A percentile compares a stretch with the other conserved stretches of the same genome.
These are phyloP conservation scores for Penicillium sclerotiorum DNA, from an alignment of 2,329 filamentous ascomycete genomes.

Conservation along the genomic window DNA sequence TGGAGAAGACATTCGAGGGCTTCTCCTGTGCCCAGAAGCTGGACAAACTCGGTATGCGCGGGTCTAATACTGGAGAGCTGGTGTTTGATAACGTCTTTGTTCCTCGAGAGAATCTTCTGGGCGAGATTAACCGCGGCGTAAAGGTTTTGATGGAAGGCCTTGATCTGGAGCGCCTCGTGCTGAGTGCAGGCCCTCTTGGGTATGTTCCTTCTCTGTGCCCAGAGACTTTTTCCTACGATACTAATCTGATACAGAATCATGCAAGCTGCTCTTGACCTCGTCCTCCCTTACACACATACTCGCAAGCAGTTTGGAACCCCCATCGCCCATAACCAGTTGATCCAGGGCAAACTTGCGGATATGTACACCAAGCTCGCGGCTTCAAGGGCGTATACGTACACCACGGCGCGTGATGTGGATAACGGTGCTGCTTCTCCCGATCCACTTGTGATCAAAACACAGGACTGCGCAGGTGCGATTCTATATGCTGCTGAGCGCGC, in stretches of 20 bases:
- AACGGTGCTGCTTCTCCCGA: constrained; percentile 57
- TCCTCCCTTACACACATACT: constrained; percentile 85
- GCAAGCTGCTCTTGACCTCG: constrained; percentile 85
- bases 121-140: constrained; percentile 77
- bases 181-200: constrained; percentile 87
- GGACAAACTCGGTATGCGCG: constrained; percentile 97
- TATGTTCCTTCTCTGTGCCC: constrained; percentile 25
- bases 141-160: constrained; percentile 94
- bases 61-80: constrained; percentile 93
- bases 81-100: constrained; percentile 91
- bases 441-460: constrained; percentile 65
- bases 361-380: constrained; percentile 96
- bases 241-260: constrained; percentile 63
- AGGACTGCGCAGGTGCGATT: constrained; percentile 94
- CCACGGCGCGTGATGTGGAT: constrained; percentile 77
- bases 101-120: constrained; percentile 77
- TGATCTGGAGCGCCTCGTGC: constrained; percentile 88
- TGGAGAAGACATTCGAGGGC: constrained; percentile 69
- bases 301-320: constrained; percentile 85
- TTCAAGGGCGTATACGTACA: constrained; percentile 82
- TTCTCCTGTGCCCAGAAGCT: constrained; percentile 89
- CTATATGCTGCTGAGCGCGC: constrained; percentile 90
- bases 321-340: constrained; percentile 87
- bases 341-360: constrained; percentile 91
- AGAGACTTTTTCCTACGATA: background rate